Percentiles rank a stretch among this genome's conserved stretches.
Conservation (phyloP, 2,329 filamentous ascomycete species). For the Penicillium thymicola region DNA sequence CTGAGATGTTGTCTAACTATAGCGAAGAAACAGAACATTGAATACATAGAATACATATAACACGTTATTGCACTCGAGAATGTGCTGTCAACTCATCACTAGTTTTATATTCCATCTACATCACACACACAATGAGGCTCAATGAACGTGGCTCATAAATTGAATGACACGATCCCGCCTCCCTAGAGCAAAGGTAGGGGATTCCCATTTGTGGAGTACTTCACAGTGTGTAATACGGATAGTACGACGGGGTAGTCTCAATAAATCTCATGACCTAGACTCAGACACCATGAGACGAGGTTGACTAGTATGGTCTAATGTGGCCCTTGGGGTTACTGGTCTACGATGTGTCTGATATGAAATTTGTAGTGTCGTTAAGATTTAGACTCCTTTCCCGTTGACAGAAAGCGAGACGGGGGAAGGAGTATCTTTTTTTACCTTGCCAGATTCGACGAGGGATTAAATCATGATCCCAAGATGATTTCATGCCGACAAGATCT, state of each 20-base stretch:
- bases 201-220: background rate
- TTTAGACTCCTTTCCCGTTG: constrained; percentile 45
- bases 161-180: background rate
- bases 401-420: constrained; percentile 11
- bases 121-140: too few relatives aligned
- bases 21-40: background rate
- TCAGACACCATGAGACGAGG: background rate
- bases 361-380: constrained; percentile 25
- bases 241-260: background rate
- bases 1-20: background rate
- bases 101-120: background rate
- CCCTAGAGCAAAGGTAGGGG: background rate
- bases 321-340: background rate
- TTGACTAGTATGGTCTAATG: background rate
- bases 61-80: background rate
- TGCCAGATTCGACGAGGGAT: constrained; percentile 45
- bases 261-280: background rate
- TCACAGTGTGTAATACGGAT: too few relatives aligned
- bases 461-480: constrained; percentile 23
- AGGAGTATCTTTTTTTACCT: constrained; percentile 28
- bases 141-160: background rate
- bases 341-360: background rate
- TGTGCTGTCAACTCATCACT: background rate
- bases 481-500: constrained; percentile 39
- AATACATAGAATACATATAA: background rate